Base-by-base conservation (phyloP, 495 filamentous ascomycete species). In the Penicillium longicatenatum region DNA sequence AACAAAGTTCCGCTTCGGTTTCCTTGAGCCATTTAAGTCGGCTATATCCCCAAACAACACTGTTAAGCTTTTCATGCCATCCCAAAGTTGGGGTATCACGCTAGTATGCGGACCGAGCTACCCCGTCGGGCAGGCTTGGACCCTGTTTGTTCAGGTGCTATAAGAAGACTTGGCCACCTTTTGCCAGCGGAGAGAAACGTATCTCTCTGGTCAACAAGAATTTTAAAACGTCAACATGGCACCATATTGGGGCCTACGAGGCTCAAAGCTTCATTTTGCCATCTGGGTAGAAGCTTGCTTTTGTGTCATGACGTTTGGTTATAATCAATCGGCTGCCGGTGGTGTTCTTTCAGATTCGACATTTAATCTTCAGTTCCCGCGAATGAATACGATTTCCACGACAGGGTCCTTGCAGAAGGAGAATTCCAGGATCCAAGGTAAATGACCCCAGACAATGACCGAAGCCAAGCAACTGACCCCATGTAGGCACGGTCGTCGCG, bases 341-440 rank as follows among this genome's bases (percentile, higher is more conserved):
- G 66, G 68, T 63, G 33, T 63, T 1, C 51, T 59, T 33, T 48
- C 50, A 3, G 45, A 55, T 12, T 39, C 49, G 21, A 44, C 55
- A 11, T 79, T 70, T 62, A 65, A 67, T 6, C 59, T 57, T 26
- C 72, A 71, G 17, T 80, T 80, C 43, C 77, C 76, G 1, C 35
- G 63, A 42, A 75, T 80, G 61, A 68, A 80, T 57, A 80, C 77
- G 0, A 50, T 73, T 4, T 61, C 68, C 52, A 69, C 69, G 7
- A 62, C 55, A n/a, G 67, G 65, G 6, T 55, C 59, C 3, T 50
- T 63, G 4, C 64, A 67, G 22, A 21, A 48, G 14, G 8, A 63
- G 3, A 63, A 55, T 22, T 62, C 67, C 33, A 65, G 58, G 11
- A 60, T 72, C 19, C 66, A 74, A 61, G 65, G 68, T 62, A 4